phyloP scores from a whole-genome alignment of 768 basidiomycete genomes.

The Paxillus rubicundulus region DNA sequence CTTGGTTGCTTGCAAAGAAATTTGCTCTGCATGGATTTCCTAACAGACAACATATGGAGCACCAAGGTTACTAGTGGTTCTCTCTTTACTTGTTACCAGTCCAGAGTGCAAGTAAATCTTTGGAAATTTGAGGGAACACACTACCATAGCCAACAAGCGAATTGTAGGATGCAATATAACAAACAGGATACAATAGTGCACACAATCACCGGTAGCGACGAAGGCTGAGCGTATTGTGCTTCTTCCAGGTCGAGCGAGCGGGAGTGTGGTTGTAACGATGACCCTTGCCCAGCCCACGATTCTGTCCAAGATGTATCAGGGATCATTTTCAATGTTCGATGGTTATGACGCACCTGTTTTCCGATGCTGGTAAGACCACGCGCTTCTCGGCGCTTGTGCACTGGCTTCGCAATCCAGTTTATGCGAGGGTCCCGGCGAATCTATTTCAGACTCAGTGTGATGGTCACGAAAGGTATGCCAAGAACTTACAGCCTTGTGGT shows the following conservation, averaged over 20 bases:
- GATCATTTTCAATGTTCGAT: neutral
- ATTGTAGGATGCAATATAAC: constrained; percentile 15
- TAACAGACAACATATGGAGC: neutral
- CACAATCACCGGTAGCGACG: constrained; percentile 74
- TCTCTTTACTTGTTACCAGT: too few species aligned
- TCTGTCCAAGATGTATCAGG: constrained; percentile 44
- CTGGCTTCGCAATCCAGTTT: constrained; percentile 98
- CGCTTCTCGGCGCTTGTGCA: constrained; percentile 97
- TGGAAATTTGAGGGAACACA: constrained; percentile 12
- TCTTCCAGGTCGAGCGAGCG: constrained; percentile 90
- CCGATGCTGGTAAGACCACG: constrained; percentile 97
- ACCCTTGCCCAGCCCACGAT: constrained; percentile 97
- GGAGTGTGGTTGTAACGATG: constrained; percentile 92
- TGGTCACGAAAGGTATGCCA: neutral
- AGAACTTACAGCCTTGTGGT: constrained; percentile 81
- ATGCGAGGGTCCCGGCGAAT: constrained; percentile 95
- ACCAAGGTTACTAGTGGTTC: neutral
- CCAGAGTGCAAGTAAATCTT: constrained; percentile 5
- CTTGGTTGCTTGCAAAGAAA: too few species aligned
- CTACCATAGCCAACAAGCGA: constrained; percentile 30
- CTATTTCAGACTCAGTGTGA: constrained; percentile 35
- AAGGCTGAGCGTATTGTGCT: constrained; percentile 95
- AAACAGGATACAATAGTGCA: constrained; percentile 1
- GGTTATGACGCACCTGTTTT: constrained; percentile 68
- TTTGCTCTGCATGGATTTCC: too few species aligned